Evolutionary conservation across 768 basidiomycete genomes (phyloP).

Genomic region (Boletus barrowsii): DNA sequence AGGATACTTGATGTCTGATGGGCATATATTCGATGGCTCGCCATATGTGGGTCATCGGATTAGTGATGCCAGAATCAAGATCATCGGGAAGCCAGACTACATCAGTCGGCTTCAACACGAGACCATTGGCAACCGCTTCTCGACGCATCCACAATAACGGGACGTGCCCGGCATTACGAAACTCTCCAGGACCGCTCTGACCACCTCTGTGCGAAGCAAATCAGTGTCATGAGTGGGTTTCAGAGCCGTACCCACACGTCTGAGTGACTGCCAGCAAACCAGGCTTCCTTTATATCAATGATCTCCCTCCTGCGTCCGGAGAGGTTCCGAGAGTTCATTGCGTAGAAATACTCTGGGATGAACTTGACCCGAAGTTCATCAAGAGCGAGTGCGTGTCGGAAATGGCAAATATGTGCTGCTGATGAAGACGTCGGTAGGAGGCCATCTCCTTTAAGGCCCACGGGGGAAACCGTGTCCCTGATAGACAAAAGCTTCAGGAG

Average conservation of each 20-base stretch:
- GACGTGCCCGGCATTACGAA: slow-evolving; percentile 22
- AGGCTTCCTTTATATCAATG: slow-evolving; percentile 51
- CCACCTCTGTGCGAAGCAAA: slow-evolving; percentile 14
- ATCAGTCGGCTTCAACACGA: slow-evolving; percentile 25
- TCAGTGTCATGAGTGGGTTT: neutral
- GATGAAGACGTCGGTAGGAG: neutral
- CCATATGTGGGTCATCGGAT: slow-evolving; percentile 21
- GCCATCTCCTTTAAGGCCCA: neutral
- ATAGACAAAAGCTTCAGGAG: neutral
- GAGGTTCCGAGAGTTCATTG: slow-evolving; percentile 15
- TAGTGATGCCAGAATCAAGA: slow-evolving; percentile 18
- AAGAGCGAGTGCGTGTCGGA: slow-evolving; percentile 7
- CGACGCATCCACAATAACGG: slow-evolving; percentile 34
- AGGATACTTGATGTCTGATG: slow-evolving; percentile 23
- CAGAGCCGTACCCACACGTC: slow-evolving; percentile 27
- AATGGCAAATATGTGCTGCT: neutral
- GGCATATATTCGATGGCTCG: slow-evolving; percentile 19
- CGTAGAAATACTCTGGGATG: slow-evolving; percentile 12
- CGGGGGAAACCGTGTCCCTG: slow-evolving; percentile 10
- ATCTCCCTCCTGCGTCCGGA: neutral
- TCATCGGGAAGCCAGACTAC: slow-evolving; percentile 29
- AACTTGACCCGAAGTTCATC: slow-evolving; percentile 8
- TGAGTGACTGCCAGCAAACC: slow-evolving; percentile 53
- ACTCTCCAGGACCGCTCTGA: slow-evolving; percentile 17
- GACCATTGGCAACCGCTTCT: slow-evolving; percentile 27